Base-by-base conservation (phyloP, 106 monocot genomes). In the Apostasia shenzhenica region DNA sequence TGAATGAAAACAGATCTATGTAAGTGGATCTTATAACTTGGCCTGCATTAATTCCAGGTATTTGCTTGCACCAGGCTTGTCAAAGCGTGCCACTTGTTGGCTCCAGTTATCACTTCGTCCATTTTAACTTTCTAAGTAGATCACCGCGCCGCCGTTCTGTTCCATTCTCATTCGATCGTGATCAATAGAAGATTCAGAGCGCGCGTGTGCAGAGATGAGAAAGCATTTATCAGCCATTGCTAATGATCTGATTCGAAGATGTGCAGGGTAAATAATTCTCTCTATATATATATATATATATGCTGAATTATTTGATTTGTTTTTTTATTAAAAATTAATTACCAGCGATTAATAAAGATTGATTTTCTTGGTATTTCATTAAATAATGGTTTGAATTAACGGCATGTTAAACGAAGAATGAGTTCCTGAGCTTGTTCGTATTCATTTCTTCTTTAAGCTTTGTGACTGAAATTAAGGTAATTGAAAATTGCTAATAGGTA, bases 191-290 rank as follows among this genome's bases (percentile, higher is more conserved):
- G 4, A 7, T 4, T 13, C 8, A 73, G 65, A 54, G 40, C 7
- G 10, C 54, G 64, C 63, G 26, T 44, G 55, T 8, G 45, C 9
- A 61, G 61, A 3, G 63, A 72, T 68, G 75, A 81, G 11, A 67
- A 72, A 75, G 71, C 59, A 75, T n/a, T 71, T 83, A 13, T 79
- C 83, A 43, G 0, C 78, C 67, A 68, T 79, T 75, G 78, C 78
- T 48, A 68, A 75, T 41, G 62, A 79, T 55, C 52, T 83, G 45
- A 70, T 83, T 37, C 62, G 46, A 44, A 74, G 75, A 83, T 83
- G 78, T 42, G 70, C 83, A 40, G 59, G 72, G 83, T 83, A 81
- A 61, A 26, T 45, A 41, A 59, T 12, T 66, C 41, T 51, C 43
- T 54, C n/a, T n/a, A n/a, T n/a, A n/a, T n/a, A n/a, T n/a, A n/a